Percentiles rank a stretch among this genome's conserved stretches.
phyloP scores from a whole-genome alignment of 768 basidiomycete genomes.

The Serendipita sp. region DNA sequence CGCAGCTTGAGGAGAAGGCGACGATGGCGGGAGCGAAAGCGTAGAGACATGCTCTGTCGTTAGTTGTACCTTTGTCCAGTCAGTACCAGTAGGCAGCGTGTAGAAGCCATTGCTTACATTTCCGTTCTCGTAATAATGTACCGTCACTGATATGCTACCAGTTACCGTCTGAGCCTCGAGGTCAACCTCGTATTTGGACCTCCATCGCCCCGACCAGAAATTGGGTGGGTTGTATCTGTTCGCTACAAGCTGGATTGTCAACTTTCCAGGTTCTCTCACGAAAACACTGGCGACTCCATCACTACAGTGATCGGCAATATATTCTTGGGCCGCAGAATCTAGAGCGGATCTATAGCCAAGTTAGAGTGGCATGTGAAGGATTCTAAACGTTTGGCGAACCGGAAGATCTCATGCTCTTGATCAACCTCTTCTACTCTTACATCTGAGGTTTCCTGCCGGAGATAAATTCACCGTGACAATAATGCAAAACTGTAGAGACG shows the following conservation, averaged over 20 bases:
- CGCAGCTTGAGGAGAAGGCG: slow-evolving; percentile 36
- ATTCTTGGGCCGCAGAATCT: slow-evolving; percentile 47
- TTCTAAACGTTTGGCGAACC: slow-evolving; percentile 33
- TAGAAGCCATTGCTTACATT: slow-evolving; percentile 38
- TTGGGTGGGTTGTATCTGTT: slow-evolving; percentile 92
- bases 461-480: neutral
- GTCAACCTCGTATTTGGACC: slow-evolving; percentile 71
- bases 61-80: slow-evolving; percentile 65
- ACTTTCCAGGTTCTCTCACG: slow-evolving; percentile 32
- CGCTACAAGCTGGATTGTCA: slow-evolving; percentile 71
- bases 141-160: slow-evolving; percentile 67
- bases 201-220: slow-evolving; percentile 95
- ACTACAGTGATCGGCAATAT: slow-evolving; percentile 68
- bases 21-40: slow-evolving; percentile 44
- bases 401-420: slow-evolving; percentile 52
- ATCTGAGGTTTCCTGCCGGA: slow-evolving; percentile 57
- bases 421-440: slow-evolving; percentile 46
- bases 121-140: slow-evolving; percentile 97
- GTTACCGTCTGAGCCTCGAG: slow-evolving; percentile 41
- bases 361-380: neutral
- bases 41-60: slow-evolving; percentile 54
- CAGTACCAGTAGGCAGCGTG: neutral
- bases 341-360: slow-evolving; percentile 42
- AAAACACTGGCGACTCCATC: slow-evolving; percentile 68
- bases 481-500: slow-evolving; percentile 18